These are phyloP conservation scores for Pleurozium schreberi DNA, from an alignment of 225 moss, liverwort and hornwort species.

Conservation along the genomic window DNA sequence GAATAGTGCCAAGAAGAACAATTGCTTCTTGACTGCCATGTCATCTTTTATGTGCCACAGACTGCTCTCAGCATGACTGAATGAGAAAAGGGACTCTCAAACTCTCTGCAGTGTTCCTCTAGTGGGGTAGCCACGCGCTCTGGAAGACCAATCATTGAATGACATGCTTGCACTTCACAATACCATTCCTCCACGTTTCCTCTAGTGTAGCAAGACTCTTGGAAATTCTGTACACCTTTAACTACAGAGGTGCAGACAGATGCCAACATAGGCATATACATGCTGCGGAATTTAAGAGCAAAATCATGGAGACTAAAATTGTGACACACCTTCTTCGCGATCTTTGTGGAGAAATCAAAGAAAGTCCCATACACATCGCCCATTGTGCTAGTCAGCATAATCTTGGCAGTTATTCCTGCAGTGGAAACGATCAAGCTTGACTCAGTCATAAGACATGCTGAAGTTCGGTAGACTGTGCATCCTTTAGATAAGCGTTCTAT, in stretches of 20 bases:
- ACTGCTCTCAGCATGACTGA: not conserved
- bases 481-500: not conserved
- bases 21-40: not conserved
- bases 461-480: not conserved
- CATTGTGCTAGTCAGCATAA: slow-evolving; percentile 82
- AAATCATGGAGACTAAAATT: not conserved
- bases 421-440: not conserved
- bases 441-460: not conserved
- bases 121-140: not conserved
- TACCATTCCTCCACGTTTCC: not conserved
- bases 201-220: not conserved
- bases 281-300: not conserved
- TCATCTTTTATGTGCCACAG: not conserved
- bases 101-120: not conserved
- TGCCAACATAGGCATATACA: not conserved
- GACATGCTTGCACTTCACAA: not conserved
- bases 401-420: slow-evolving; percentile 87
- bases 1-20: not conserved
- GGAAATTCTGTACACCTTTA: not conserved
- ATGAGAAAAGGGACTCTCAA: not conserved
- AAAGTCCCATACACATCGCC: slow-evolving; percentile 72
- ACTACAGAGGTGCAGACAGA: not conserved
- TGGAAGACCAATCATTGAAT: not conserved
- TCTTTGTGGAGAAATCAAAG: slow-evolving; percentile 58
- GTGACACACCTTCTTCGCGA: slow-evolving; percentile 45